Evolutionary conservation across 2,329 filamentous ascomycete genomes (phyloP), one percentile per base, ranked within the genome.

Genomic region (Botryotinia globosa): DNA sequence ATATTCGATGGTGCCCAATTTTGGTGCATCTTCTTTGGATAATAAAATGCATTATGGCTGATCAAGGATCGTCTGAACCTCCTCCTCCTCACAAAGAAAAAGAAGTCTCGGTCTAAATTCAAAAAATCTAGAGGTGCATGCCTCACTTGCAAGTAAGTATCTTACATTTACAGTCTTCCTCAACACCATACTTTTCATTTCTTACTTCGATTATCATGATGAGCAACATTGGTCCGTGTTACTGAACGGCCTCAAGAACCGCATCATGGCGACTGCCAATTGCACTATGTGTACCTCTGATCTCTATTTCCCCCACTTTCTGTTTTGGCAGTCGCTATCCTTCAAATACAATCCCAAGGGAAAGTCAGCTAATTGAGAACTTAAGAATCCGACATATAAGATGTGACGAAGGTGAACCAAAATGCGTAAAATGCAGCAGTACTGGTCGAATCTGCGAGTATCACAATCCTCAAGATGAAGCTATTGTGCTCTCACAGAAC

Each of bases 141-240:
- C 14, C 69, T 71, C 42, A 71, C 58, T 51, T 71, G 69, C 58
- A 71, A 71, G 69, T 71, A 71, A 39, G 58, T 64, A 44, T 63
- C 20, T 45, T 48, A 29, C 32, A 39, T 48, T 34, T 25, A n/a
- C 42, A 8, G 14, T n/a, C 42, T 37, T 34, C n/a, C 44, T 66
- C 37, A 25, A 44, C 22, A 14, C 22, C 42, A 65, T 56, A 63
- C 20, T 1, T 39, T 8, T 9, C 6, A 16, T 4, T 64, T n/a
- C 29, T 54, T 29, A 37, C 16, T 37, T 20, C 4, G 77, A 66
- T 12, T 76, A 82, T 79, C 79, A 87, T 92, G 92, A 94, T 94
- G 92, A 94, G 87, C 92, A 87, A 86, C 87, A 90, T 94, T 94
- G 92, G 92, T 95, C 93, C 92, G 92, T 95, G 92, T 96, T 95